Evolutionary conservation across 768 basidiomycete genomes (phyloP), one percentile per base, ranked within the genome.

Genomic region (Neoboletus subvelutipes): DNA sequence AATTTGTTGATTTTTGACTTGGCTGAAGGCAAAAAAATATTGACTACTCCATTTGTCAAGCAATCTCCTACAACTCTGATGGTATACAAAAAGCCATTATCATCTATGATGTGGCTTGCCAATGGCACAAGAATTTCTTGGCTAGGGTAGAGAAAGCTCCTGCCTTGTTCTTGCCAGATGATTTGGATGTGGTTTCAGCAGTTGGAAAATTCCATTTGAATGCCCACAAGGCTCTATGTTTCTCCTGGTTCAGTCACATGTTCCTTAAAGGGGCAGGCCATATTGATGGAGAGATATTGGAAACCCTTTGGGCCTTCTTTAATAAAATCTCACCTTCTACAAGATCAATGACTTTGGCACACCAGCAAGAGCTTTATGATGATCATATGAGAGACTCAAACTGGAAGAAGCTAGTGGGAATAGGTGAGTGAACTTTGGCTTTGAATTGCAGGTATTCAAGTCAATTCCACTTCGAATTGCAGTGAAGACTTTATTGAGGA

Each of bases 251-350:
- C 28, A 65, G 34, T 5, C 34, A 53, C 0, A 45, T 56, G 55
- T 12, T 77, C 43, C 40, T 2, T 7, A 18, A 24, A 11, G 74
- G 75, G 0, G 62, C 59, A 0, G 69, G 71, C 0, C 59, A 71
- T 9, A 43, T 73, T 0, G 71, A 74, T 45, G 71, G 73, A 0
- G 70, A 76, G 41, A 73, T 76, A 3, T 29, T 77, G 9, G 74
- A 76, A 39, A 72, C 70, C 0, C 43, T 76, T 0, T 77, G 74
- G 74, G 53, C 65, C 0, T 29, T 54, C 0, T 54, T 75, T 0
- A 76, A 76, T 39, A 57, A 67, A 2, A 62, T 71, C 0, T 68
- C 70, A 0, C 31, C 62, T 0, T 68, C 63, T 10, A 65, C 67
- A 0, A 42, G 67, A 0, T 62, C 59, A 0, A 72, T 73, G 56